Evolutionary conservation across 176 grass and related monocot genomes (phyloP), one percentile per base, ranked within the genome.

Genomic region (Eragrostis curvula): DNA sequence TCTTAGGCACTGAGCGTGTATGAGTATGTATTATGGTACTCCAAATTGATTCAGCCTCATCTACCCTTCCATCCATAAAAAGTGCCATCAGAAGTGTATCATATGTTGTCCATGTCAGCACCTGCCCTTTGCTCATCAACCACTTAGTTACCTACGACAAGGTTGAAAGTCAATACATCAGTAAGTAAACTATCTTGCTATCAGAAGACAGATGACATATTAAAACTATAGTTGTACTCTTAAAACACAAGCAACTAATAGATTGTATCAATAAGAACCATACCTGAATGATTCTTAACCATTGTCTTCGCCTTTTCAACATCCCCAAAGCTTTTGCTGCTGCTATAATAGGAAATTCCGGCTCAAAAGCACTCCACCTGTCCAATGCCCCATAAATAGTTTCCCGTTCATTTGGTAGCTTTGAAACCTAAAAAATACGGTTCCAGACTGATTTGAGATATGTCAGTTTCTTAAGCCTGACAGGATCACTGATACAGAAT

Each of bases 101-200:
- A 81, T 93, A 96, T 16, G 89, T 96, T 47, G 86, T 70, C 96
- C 90, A 93, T 51, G 93, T 99, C 53, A 96, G 67, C 68, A 89
- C 80, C 85, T 99, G 90, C 11, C 90, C 96, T 84, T 96, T 99
- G 89, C 89, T 99, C 70, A 96, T 84, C 75, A 99, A 68, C 96
- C 96, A 99, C 82, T 96, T 99, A 41, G 71, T 86, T 83, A 99
- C 90, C 93, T 99, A 56, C 25, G 21, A 82, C 79, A 46, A 83
- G 0, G 79, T 29, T 13, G 50, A 42, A n/a, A 69, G 40, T 44
- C 23, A 0, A 30, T 25, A 70, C 67, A 61, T 16, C 39, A 25
- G 1, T 73, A 48, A 77, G 71, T 55, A 68, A 77, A 78, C 16
- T 36, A 66, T 23, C 67, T 52, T 78, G 68, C 13, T 49, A 29